A percentile compares a stretch with the other conserved stretches of the same genome.
These are phyloP conservation scores for Barnettozyma californica DNA, from an alignment of 805 yeast genomes.

Conservation along the genomic window DNA sequence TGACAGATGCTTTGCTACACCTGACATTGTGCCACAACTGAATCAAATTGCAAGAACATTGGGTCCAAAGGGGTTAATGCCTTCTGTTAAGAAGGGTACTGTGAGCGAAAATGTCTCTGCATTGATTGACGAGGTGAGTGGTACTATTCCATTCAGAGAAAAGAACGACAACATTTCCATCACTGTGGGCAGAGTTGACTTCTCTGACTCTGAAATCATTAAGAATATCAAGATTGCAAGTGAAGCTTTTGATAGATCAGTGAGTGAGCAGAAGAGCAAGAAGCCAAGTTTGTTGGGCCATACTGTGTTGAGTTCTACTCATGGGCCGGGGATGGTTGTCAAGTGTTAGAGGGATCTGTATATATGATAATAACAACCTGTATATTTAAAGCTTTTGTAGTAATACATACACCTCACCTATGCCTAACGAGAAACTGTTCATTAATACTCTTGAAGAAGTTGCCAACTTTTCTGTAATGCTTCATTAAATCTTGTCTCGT, in stretches of 20 bases:
- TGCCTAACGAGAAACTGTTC: not conserved
- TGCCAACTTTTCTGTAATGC: not conserved
- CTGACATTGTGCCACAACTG: slow-evolving; percentile 65
- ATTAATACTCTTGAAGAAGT: not conserved
- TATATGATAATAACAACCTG: slow-evolving; percentile 6
- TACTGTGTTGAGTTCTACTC: slow-evolving; percentile 61
- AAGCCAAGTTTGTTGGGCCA: slow-evolving; percentile 68
- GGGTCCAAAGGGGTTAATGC: slow-evolving; percentile 90
- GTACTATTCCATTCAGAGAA: slow-evolving; percentile 77
- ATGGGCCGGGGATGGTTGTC: slow-evolving; percentile 76
- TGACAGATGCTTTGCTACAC: slow-evolving; percentile 80
- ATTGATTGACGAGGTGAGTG: slow-evolving; percentile 51
- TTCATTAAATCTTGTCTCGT: not conserved
- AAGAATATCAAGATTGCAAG: slow-evolving; percentile 66
- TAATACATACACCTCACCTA: too few relatives aligned
- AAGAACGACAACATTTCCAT: slow-evolving; percentile 52
- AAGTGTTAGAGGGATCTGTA: slow-evolving; percentile 21
- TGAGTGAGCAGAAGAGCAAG: slow-evolving; percentile 53
- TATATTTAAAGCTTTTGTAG: not conserved
- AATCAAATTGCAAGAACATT: slow-evolving; percentile 67
- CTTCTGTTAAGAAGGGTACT: slow-evolving; percentile 80
- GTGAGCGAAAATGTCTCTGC: slow-evolving; percentile 60
- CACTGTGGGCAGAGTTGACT: slow-evolving; percentile 72
- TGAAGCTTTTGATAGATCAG: slow-evolving; percentile 49
- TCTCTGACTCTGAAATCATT: slow-evolving; percentile 70